These are phyloP conservation scores for Phytophthora vignae DNA, from an alignment of 352 stramenopile genomes.

Conservation along the genomic window DNA sequence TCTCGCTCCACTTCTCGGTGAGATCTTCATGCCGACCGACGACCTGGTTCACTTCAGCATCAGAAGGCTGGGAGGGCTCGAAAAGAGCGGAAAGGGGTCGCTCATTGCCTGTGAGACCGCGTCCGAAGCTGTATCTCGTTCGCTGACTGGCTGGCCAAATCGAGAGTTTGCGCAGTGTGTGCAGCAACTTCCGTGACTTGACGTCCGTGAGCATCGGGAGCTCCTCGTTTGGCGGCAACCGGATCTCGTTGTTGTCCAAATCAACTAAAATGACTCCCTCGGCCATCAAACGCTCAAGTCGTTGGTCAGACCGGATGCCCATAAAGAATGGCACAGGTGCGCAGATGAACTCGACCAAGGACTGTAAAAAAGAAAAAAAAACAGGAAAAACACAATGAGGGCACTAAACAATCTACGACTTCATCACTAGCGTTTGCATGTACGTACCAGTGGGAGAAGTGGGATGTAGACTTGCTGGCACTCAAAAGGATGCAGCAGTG, in stretches of 20 bases:
- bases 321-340: conserved; percentile 85
- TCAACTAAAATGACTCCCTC: conserved; percentile 79
- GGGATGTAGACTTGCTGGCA: conserved; percentile 84
- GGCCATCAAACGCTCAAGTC: conserved; percentile 44
- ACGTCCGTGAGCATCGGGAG: conserved; percentile 63
- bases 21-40: conserved; percentile 56
- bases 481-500: conserved; percentile 70
- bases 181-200: conserved; percentile 68
- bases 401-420: not conserved
- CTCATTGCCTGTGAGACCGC: conserved; percentile 4
- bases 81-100: conserved; percentile 22
- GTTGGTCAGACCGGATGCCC: conserved; percentile 58
- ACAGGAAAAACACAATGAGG: not conserved
- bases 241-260: conserved; percentile 72
- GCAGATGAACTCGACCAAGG: conserved; percentile 73
- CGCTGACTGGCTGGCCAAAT: conserved; percentile 54
- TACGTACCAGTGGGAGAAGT: conserved; percentile 63
- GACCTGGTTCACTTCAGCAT: conserved; percentile 36
- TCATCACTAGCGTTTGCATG: not conserved
- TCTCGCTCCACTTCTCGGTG: conserved; percentile 65
- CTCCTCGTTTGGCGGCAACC: conserved; percentile 47
- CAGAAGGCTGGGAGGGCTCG: conserved; percentile 26
- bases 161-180: conserved; percentile 56
- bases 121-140: conserved; percentile 28
- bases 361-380: conserved; percentile 34